Evolutionary conservation across 176 grass and related monocot genomes (phyloP).

Genomic region (Pontederia paniculata): DNA sequence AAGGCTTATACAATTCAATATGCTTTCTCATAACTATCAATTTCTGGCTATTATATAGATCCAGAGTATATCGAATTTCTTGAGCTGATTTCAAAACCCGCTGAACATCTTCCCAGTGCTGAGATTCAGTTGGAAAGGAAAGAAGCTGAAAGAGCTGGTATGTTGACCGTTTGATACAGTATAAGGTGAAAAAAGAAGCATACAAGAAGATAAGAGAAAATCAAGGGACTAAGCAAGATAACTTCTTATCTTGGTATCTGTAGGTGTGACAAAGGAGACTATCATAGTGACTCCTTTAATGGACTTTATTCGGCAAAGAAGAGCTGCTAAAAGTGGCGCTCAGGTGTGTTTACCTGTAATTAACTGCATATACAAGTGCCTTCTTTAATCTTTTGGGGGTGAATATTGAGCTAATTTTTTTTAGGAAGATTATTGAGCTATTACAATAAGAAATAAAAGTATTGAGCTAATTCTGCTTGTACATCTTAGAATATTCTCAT

Average conservation of each 20-base stretch:
- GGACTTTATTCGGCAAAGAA: conserved; percentile 78
- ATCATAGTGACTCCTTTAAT: conserved; percentile 82
- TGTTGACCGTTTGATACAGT: not conserved
- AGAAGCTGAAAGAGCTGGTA: conserved; percentile 95
- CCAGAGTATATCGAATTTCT: conserved; percentile 85
- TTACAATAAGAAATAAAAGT: too few relatives aligned
- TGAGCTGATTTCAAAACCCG: conserved; percentile 73
- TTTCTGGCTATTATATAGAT: conserved; percentile 47
- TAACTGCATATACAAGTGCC: conserved; percentile 12
- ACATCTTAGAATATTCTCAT: too few relatives aligned
- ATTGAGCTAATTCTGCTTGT: too few relatives aligned
- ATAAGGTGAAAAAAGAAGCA: too few relatives aligned
- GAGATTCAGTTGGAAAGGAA: conserved; percentile 98
- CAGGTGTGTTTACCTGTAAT: conserved; percentile 34
- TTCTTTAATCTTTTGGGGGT: not conserved
- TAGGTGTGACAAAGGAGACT: conserved; percentile 75
- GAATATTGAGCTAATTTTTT: too few relatives aligned
- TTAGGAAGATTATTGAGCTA: too few relatives aligned
- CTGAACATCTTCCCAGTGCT: conserved; percentile 89
- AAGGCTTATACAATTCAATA: not conserved
- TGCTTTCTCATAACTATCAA: conserved; percentile 4
- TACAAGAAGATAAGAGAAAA: not conserved
- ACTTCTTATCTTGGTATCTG: conserved; percentile 3
- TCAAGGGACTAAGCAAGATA: not conserved
- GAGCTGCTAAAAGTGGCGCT: conserved; percentile 75